Evolutionary conservation across 192 early-diverging fungal species (phyloP).

Genomic region (Backusella parvicylindrica): DNA sequence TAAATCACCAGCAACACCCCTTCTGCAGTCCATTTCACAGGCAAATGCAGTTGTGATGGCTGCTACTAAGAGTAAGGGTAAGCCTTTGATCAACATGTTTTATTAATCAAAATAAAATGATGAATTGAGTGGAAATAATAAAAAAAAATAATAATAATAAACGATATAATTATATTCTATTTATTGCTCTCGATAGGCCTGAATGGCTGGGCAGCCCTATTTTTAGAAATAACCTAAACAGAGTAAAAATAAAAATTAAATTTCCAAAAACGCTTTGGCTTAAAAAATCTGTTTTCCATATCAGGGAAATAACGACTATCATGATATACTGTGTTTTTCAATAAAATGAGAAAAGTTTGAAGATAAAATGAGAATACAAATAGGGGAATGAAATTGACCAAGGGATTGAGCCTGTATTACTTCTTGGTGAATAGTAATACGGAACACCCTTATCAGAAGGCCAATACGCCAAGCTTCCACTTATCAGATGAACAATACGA

Average conservation of each 20-base stretch:
- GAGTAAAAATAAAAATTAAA: neutral
- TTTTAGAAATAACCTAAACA: neutral
- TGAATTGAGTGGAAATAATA: neutral
- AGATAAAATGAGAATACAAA: too few relatives aligned
- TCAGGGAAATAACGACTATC: neutral
- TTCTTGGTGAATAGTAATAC: too few relatives aligned
- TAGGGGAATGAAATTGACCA: too few relatives aligned
- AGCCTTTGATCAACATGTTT: constrained; percentile 11
- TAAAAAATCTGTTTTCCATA: neutral
- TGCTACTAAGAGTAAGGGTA: constrained; percentile 1
- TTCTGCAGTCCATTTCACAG: constrained; percentile 49
- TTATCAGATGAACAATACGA: too few relatives aligned
- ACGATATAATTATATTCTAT: neutral
- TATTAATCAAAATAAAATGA: neutral
- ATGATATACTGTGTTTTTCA: too few relatives aligned
- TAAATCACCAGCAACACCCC: constrained; percentile 46
- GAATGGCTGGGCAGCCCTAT: neutral
- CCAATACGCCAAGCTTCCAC: too few relatives aligned
- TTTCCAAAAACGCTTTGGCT: neutral
- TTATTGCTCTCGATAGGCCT: neutral
- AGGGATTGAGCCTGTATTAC: too few relatives aligned
- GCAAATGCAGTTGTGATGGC: constrained; percentile 20
- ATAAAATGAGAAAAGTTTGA: too few relatives aligned
- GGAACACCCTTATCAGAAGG: too few relatives aligned
- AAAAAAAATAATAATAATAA: neutral